A percentile compares a stretch with the other conserved stretches of the same genome.
Evolutionary conservation across 129 eudicot genomes (phyloP).

Genomic region (Cynara cardunculus): DNA sequence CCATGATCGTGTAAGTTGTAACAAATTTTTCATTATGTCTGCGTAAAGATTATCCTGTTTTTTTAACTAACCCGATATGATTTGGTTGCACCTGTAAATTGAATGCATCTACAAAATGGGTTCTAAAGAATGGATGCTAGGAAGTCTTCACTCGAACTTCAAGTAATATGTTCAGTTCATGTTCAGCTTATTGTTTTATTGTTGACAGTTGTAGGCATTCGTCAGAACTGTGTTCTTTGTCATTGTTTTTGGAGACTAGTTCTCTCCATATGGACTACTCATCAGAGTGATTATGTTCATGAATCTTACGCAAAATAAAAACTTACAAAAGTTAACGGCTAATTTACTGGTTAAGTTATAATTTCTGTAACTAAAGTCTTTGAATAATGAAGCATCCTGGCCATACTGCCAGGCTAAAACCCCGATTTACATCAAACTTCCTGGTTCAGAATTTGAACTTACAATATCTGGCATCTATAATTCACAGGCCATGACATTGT

Average conservation of each 20-base stretch:
- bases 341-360: too few relatives aligned
- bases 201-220: too few relatives aligned
- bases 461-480: background rate
- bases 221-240: too few relatives aligned
- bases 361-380: too few relatives aligned
- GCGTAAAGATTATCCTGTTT: background rate
- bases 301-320: too few relatives aligned
- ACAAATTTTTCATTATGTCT: background rate
- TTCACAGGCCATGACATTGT: too few relatives aligned
- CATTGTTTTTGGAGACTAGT: too few relatives aligned
- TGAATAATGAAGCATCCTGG: background rate
- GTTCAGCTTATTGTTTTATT: too few relatives aligned
- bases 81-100: background rate
- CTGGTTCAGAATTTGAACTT: background rate
- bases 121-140: background rate
- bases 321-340: too few relatives aligned
- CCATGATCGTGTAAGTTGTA: background rate
- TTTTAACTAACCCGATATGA: background rate
- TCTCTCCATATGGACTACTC: too few relatives aligned
- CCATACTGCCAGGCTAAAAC: background rate
- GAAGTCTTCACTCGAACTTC: background rate
- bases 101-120: background rate
- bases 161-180: too few relatives aligned
- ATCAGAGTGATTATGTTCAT: too few relatives aligned
- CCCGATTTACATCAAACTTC: background rate